Percentiles rank a stretch among this genome's conserved stretches.
These are phyloP conservation scores for Trichoderma harzianum DNA, from an alignment of 2,329 filamentous ascomycete species.

Conservation along the genomic window DNA sequence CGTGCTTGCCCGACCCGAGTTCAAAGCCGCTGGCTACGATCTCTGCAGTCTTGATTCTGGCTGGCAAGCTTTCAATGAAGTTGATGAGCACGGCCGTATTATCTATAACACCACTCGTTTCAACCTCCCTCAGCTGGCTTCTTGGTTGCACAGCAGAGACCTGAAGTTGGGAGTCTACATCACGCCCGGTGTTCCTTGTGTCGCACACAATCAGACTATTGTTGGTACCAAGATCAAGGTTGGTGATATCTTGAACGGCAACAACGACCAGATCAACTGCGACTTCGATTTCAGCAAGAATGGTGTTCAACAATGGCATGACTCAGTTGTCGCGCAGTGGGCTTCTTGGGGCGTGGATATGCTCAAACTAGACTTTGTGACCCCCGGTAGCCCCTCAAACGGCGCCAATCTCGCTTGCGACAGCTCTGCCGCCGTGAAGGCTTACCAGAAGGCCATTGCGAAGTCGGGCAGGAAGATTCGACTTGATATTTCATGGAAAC, in stretches of 20 bases:
- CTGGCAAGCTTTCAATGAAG: slow-evolving; percentile 20
- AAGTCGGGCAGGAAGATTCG: slow-evolving; percentile 10
- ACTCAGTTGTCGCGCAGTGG: slow-evolving; percentile 14
- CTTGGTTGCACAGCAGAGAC: slow-evolving; percentile 13
- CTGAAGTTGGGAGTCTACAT: slow-evolving; percentile 18
- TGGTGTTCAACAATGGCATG: slow-evolving; percentile 16
- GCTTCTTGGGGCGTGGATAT: slow-evolving; percentile 18
- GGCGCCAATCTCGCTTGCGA: slow-evolving; percentile 15
- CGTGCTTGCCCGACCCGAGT: slow-evolving; percentile 7
- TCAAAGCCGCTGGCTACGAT: slow-evolving; percentile 15
- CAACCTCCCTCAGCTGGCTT: slow-evolving; percentile 12
- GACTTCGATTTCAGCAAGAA: slow-evolving; percentile 15
- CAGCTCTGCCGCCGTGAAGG: slow-evolving; percentile 3
- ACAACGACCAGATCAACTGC: slow-evolving; percentile 15
- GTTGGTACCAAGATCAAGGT: slow-evolving; percentile 12
- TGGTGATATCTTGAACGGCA: neutral
- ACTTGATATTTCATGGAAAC: slow-evolving; percentile 17
- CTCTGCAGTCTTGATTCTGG: slow-evolving; percentile 29
- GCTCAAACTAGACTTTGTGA: slow-evolving; percentile 17
- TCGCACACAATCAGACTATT: slow-evolving; percentile 14
- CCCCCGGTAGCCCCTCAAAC: slow-evolving; percentile 11
- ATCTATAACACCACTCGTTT: slow-evolving; percentile 16
- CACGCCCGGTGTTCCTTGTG: slow-evolving; percentile 15
- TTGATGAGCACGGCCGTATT: slow-evolving; percentile 15
- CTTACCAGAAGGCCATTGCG: slow-evolving; percentile 8